Evolutionary conservation across 192 early-diverging fungal species (phyloP), one percentile per base, ranked within the genome.

Genomic region (Glomus cerebriforme): DNA sequence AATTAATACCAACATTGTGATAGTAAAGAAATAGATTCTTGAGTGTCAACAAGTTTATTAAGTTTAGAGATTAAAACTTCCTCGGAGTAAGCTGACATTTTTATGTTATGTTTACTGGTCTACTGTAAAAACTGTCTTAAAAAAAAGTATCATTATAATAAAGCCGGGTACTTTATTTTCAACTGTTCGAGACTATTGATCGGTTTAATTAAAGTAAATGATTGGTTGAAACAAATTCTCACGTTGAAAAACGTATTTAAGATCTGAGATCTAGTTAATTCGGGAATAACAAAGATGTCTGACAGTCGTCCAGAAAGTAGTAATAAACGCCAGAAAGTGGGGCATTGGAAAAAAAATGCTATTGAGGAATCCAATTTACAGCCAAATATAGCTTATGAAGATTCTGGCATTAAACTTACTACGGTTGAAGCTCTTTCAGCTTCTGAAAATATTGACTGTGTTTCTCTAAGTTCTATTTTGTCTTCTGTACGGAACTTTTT

Each of bases 1-100:
- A 37, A n/a, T n/a, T n/a, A n/a, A 60, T 22, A 76, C 79, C 78
- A 72, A 81, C 80, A 81, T 4, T 81, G 80, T 27, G 80, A 79
- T 17, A 81, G 34, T 29, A 81, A 32, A 2, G 80, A 81, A 45
- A 81, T 81, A 45, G 80, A 81, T 29, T 81, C 80, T 67, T 78
- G 80, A 10, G 76, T 79, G 39, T 81, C 75, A 22, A 63, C 69
- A 59, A 81, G 70, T 43, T 79, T 81, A 39, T 64, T 58, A 17
- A 81, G 74, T 59, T 81, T 81, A 47, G 45, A 45, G 26, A 73
- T 73, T 45, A 73, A 32, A 27, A 73, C 71, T 29, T 73, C 71
- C 31, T 73, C 71, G 24, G 43, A 29, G 26, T 73, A 73, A 13
- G 49, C 71, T 13, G 71, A 73, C 71, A 73, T 72, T 71, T 39